Base-by-base conservation (phyloP, 108 stramenopile species). In the Pseudonitzschia delicatissima region DNA sequence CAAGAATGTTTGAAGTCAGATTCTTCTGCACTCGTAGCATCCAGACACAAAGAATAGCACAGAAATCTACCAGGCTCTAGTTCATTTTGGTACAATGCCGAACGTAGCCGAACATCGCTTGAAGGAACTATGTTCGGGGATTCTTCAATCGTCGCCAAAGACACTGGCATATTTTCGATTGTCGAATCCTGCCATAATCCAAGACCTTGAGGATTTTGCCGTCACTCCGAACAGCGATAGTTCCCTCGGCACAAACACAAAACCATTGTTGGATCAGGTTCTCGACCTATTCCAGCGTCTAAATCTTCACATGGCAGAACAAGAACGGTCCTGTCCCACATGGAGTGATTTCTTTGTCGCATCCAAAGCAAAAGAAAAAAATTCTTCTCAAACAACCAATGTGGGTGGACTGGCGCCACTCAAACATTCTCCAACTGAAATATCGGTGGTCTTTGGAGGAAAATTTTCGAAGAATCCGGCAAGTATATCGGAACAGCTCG, bases 371-470 rank as follows among this genome's bases (percentile, higher is more conserved):
- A 51, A 9, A 48, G 31, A 17, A n/a, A 15, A 32, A 37, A 5
- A 3, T 5, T 21, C 47, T 48, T 23, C 47, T 48, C 47, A 1
- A 21, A 3, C 20, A 48, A 45, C 44, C 21, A 45, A 21, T 23
- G 17, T 40, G 5, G n/a, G n/a, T n/a, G n/a, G n/a, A n/a, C n/a
- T n/a, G n/a, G n/a, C n/a, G n/a, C n/a, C n/a, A n/a, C n/a, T n/a
- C n/a, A n/a, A n/a, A n/a, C n/a, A n/a, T n/a, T 15, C 3, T 29
- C 20, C 47, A 18, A 42, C 11, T 4, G 44, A 20, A 27, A 39
- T 59, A 0, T 40, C 68, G 8, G 58, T 69, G 4, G 68, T 69
- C 0, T 60, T 69, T 49, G 68, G 68, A 60, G 68, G 68, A 47
- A 69, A 69, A 31, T 69, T 34, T 34, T 34, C 64, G 49, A 39